Base-by-base conservation (phyloP, 2,329 filamentous ascomycete species). In the Fusarium phyllophilum region DNA sequence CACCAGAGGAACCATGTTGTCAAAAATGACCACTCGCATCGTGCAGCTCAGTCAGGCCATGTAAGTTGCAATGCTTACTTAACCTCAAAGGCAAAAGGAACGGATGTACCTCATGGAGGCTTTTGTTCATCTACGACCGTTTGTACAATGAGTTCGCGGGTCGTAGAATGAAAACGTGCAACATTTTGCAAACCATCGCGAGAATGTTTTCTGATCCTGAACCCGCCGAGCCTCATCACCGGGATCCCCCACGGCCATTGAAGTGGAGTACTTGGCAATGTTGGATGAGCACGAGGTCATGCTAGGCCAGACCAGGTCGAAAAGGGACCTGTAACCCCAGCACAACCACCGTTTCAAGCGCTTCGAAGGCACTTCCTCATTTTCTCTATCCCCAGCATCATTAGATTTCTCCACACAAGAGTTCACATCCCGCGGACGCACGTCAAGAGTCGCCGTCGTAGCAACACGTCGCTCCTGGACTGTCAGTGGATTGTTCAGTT, bases 391-490 rank as follows among this genome's bases (percentile, higher is more conserved):
- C 68, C 73, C 72, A 70, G 66, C 59, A 68, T 72, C 71, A 71
- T 66, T 68, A 66, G 64, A 63, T 62, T 76, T 71, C 77, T 74
- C 77, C 76, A 72, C 73, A 74, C 62, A 60, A 48, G 33, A 74
- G 52, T 74, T 66, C 73, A 69, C 75, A 71, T 74, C 55, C 72
- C 66, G 67, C 62, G 71, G 75, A 72, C 72, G 72, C 75, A 78
- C 51, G 58, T 70, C 70, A 54, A 75, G 72, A 72, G 56, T 67
- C 68, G 70, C 70, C 63, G 71, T 66, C 59, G 68, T 75, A 64
- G 77, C 67, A 78, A 78, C 68, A 78, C 77, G 75, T 78, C 75
- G 75, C 71, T 69, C 73, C 51, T 70, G 55, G 51, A 70, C 59
- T 63, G 39, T 70, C 72, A 78, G 65, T 78, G 75, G 77, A 66